Percentiles rank a stretch among this genome's conserved stretches.
phyloP scores from a whole-genome alignment of 2,329 filamentous ascomycete species.

The Cercospora sp. region DNA sequence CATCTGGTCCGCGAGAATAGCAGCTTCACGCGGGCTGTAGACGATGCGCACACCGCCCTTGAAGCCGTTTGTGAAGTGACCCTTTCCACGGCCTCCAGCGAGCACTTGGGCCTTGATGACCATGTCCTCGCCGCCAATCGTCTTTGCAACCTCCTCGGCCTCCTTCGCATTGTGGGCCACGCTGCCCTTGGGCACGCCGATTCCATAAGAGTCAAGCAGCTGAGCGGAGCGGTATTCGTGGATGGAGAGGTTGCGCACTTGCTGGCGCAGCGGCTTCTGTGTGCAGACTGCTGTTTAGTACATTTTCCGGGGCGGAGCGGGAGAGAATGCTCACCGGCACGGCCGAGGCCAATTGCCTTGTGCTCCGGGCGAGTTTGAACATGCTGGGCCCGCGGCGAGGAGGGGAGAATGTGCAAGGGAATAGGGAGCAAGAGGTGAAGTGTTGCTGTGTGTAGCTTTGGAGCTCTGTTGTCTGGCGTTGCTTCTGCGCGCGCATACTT shows the following conservation, averaged over 20 bases:
- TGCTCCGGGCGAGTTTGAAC: slow-evolving; percentile 79
- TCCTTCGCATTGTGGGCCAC: slow-evolving; percentile 81
- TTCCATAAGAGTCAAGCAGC: slow-evolving; percentile 86
- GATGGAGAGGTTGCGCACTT: slow-evolving; percentile 87
- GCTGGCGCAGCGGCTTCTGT: slow-evolving; percentile 63
- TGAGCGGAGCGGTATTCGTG: slow-evolving; percentile 98
- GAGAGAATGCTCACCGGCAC: slow-evolving; percentile 54
- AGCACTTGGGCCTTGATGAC: slow-evolving; percentile 99
- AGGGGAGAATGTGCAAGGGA: slow-evolving; percentile 2
- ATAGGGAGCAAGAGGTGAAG: slow-evolving; percentile 10
- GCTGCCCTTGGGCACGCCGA: slow-evolving; percentile 86
- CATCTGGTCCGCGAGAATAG: slow-evolving; percentile 99
- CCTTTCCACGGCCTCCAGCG: slow-evolving; percentile 96
- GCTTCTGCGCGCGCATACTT: slow-evolving; percentile 7
- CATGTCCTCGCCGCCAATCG: slow-evolving; percentile 90
- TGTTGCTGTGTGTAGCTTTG: slow-evolving; percentile 19
- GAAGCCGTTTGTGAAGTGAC: slow-evolving; percentile 94
- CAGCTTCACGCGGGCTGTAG: slow-evolving; percentile 92
- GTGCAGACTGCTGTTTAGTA: slow-evolving; percentile 29
- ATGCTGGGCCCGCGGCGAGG: slow-evolving; percentile 50
- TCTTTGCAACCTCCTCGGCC: slow-evolving; percentile 87
- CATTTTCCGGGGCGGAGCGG: not conserved
- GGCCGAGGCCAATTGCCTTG: slow-evolving; percentile 76
- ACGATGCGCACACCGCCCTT: slow-evolving; percentile 98
- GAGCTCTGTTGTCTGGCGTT: slow-evolving; percentile 15